A percentile compares a stretch with the other conserved stretches of the same genome.
Conservation (phyloP, 192 early-diverging fungal genomes). For the Jimgerdemannia lactiflua region DNA sequence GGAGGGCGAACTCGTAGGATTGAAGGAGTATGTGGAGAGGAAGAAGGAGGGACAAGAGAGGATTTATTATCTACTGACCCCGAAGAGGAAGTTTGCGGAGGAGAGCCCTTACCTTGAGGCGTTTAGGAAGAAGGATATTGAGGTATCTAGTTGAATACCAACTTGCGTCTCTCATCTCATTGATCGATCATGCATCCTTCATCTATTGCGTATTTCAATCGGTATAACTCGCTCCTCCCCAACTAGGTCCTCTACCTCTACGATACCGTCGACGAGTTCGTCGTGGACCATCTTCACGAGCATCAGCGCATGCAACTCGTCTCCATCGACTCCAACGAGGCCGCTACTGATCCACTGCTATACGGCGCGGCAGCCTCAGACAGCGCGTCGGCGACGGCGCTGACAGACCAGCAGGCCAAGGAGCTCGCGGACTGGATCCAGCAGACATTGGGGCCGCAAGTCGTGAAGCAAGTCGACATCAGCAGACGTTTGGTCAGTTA, state of each 20-base stretch:
- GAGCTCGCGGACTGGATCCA: constrained; percentile 61
- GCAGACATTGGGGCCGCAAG: constrained; percentile 50
- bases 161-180: no score
- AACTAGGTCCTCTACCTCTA: constrained; percentile 52
- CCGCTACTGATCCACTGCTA: constrained; percentile 37
- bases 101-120: constrained; percentile 73
- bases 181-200: no score
- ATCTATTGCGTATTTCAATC: no score
- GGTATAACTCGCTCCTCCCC: background rate
- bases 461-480: constrained; percentile 67
- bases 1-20: constrained; percentile 36
- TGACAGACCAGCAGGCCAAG: constrained; percentile 44
- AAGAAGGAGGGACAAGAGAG: constrained; percentile 71
- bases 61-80: constrained; percentile 67
- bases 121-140: constrained; percentile 68
- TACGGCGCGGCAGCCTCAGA: constrained; percentile 2
- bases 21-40: constrained; percentile 69
- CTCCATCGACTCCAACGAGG: constrained; percentile 44
- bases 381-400: constrained; percentile 7
- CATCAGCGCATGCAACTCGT: constrained; percentile 56
- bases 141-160: constrained; percentile 23
- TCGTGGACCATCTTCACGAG: constrained; percentile 55
- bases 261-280: constrained; percentile 57
- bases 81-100: constrained; percentile 55
- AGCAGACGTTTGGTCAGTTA: constrained; percentile 69